Conservation (phyloP, 371 early-diverging fungal genomes). For the Rhizopus microsporus region DNA sequence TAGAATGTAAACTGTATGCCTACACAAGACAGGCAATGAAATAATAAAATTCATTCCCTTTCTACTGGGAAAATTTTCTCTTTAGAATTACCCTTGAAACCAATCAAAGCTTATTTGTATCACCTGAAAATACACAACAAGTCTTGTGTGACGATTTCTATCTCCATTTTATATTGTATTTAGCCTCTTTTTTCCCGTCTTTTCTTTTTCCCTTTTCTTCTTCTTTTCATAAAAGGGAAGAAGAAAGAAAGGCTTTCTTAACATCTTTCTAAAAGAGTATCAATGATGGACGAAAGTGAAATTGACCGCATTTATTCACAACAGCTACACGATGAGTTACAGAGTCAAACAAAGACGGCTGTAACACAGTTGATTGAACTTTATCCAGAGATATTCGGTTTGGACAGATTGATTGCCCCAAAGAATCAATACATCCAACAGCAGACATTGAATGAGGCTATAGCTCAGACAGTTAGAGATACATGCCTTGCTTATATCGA, state of each 20-base stretch:
- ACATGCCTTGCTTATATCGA: conserved; percentile 37
- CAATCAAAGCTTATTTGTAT: too few species aligned
- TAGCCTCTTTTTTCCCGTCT: neutral
- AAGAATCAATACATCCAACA: conserved; percentile 17
- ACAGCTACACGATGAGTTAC: conserved; percentile 36
- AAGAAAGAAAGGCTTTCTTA: neutral
- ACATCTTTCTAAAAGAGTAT: conserved; percentile 1
- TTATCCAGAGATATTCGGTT: conserved; percentile 40
- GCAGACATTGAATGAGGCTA: conserved; percentile 25
- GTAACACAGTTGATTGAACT: conserved; percentile 38
- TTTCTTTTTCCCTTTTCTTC: neutral
- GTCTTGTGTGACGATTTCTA: conserved; percentile 5
- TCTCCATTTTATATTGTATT: neutral
- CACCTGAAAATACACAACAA: conserved; percentile 5
- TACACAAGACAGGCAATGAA: neutral
- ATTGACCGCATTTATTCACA: conserved; percentile 28
- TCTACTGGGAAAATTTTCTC: too few species aligned
- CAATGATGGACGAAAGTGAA: conserved; percentile 24
- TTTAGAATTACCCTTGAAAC: too few species aligned
- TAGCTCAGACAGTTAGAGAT: conserved; percentile 38
- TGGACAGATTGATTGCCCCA: conserved; percentile 36
- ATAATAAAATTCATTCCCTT: too few species aligned
- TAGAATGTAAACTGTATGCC: conserved; percentile 39
- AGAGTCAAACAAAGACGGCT: conserved; percentile 33
- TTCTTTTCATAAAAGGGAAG: too few species aligned